phyloP scores from a whole-genome alignment of 352 stramenopile species.

The Elongisporangium prolatum region DNA sequence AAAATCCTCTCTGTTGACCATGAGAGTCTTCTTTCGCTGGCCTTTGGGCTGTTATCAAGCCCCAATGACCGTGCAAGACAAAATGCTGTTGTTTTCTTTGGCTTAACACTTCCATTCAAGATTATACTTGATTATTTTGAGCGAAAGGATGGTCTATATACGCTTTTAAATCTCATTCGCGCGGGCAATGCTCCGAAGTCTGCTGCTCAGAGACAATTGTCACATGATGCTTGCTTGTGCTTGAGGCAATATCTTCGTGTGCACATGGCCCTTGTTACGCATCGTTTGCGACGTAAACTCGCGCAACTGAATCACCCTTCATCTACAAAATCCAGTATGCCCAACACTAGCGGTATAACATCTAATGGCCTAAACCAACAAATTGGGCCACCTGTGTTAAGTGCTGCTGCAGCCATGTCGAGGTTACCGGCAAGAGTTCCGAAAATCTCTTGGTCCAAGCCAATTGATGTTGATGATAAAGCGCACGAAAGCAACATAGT shows the following conservation, averaged over 20 bases:
- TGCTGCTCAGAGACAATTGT: conserved; percentile 69
- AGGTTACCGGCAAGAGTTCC: conserved; percentile 62
- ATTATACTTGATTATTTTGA: conserved; percentile 83
- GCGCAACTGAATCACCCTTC: conserved; percentile 51
- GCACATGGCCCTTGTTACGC: conserved; percentile 68
- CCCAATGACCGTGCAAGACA: conserved; percentile 76
- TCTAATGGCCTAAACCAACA: neutral
- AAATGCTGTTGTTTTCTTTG: conserved; percentile 84
- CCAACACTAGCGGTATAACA: conserved; percentile 9
- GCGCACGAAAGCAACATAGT: conserved; percentile 76
- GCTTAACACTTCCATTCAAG: conserved; percentile 75
- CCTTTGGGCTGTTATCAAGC: conserved; percentile 63
- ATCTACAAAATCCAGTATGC: conserved; percentile 21
- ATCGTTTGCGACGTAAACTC: conserved; percentile 60
- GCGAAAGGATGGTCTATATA: conserved; percentile 80
- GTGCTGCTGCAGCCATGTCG: conserved; percentile 41
- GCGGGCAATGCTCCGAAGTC: conserved; percentile 75
- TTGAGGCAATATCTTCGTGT: conserved; percentile 82
- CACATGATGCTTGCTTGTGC: conserved; percentile 80
- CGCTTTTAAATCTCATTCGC: conserved; percentile 80
- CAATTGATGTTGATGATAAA: conserved; percentile 84
- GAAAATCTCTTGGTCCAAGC: conserved; percentile 72
- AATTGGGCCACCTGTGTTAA: conserved; percentile 26
- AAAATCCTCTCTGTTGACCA: conserved; percentile 53
- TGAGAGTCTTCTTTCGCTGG: conserved; percentile 53